Evolutionary conservation across 164 flowering plant species (phyloP).

Genomic region (Aristolochia contorta): DNA sequence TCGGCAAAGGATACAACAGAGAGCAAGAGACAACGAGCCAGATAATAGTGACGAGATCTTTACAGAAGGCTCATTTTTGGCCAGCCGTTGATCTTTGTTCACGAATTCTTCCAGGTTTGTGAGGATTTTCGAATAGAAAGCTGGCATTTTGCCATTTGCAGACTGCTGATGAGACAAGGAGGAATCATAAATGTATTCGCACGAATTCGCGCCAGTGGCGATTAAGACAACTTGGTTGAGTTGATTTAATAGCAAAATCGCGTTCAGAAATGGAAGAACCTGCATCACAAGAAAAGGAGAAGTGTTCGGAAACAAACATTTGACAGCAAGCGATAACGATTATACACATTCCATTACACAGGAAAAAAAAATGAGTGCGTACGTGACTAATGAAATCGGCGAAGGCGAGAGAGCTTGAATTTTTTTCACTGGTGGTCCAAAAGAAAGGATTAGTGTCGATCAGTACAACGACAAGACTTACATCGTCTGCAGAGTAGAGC

Average conservation of each 20-base stretch:
- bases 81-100: constrained; percentile 40
- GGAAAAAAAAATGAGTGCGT: constrained; percentile 5
- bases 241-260: constrained; percentile 67
- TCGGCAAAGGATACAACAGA: constrained; percentile 80
- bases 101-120: constrained; percentile 69
- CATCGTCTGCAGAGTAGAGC: constrained; percentile 54
- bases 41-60: constrained; percentile 57
- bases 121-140: constrained; percentile 32
- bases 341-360: not conserved
- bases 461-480: constrained; percentile 68
- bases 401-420: constrained; percentile 29
- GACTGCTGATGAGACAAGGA: constrained; percentile 19
- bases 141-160: constrained; percentile 37
- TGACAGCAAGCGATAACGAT: not conserved
- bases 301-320: not conserved
- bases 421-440: constrained; percentile 38
- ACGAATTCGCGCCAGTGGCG: constrained; percentile 73
- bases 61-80: constrained; percentile 26
- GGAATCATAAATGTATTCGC: constrained; percentile 72
- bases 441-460: constrained; percentile 85
- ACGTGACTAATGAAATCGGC: constrained; percentile 64
- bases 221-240: constrained; percentile 85
- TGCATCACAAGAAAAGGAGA: constrained; percentile 11
- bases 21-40: constrained; percentile 89
- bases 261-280: constrained; percentile 78